Base-by-base conservation (phyloP, 768 basidiomycete species). In the Saitozyma sp. region DNA sequence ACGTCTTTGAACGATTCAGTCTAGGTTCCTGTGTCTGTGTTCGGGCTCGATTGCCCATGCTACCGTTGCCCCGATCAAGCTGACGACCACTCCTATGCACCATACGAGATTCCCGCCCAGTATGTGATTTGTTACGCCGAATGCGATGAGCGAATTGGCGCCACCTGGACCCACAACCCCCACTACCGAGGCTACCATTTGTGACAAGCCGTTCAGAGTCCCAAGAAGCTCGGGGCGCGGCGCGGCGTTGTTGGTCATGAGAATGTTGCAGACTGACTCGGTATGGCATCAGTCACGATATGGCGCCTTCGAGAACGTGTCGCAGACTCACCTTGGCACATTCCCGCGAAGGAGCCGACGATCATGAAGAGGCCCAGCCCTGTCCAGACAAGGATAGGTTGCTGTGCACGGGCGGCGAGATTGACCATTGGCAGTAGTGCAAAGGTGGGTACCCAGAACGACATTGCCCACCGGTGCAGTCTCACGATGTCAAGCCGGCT, bases 211-310 rank as follows among this genome's bases (percentile, higher is more conserved):
- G 50, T 71, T 71, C 56, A 71, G 66, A 5, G 70, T 61, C 39
- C 70, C 70, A 0, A 71, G 40, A 6, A 61, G 56, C n/a, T 62
- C 64, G 37, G 62, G 38, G 49, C 62, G 63, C 8, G 70, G 70
- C n/a, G 70, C 70, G 17, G 67, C 66, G 39, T 59, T 64, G 50
- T 71, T 71, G 11, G 59, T 61, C 67, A 71, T 68, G 49, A 71
- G 58, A 37, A 71, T 48, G 29, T 71, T 71, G 52, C 70, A 71
- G 13, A 63, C 70, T 71, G 54, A 13, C 9, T 20, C 56, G 54
- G 11, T 41, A 20, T n/a, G 37, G 13, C 29, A 38, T 13, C 7
- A 29, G 29, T 29, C 29, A 29, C 29, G 29, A 5, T 29, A 29
- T 29, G 29, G 29, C 29, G 29, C 29, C 29, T 29, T 29, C 29